Evolutionary conservation across 202 grass and related monocot species (phyloP).

Genomic region (Schoenoplectus tabernaemontani): DNA sequence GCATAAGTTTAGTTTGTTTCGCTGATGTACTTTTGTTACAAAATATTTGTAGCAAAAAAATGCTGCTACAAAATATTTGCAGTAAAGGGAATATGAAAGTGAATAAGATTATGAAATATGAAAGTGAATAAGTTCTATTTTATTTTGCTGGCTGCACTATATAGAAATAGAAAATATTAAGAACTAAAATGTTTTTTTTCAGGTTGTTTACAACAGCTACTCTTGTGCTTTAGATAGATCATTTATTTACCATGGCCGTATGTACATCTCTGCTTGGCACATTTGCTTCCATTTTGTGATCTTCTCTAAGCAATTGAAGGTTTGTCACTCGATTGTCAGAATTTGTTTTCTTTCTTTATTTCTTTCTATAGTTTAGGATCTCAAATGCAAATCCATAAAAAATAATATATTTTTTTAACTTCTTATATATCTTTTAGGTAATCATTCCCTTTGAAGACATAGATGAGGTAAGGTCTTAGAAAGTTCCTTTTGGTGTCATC

Average conservation of each 20-base stretch:
- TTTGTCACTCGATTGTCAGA: slow-evolving; percentile 22
- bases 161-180: not conserved
- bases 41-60: slow-evolving; percentile 8
- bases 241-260: slow-evolving; percentile 77
- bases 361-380: slow-evolving; percentile 3
- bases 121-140: not conserved
- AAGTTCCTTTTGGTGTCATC: not conserved
- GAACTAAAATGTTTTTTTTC: slow-evolving; percentile 14
- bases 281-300: slow-evolving; percentile 83
- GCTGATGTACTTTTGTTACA: not conserved
- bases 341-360: slow-evolving; percentile 17
- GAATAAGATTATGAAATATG: not conserved
- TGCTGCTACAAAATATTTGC: slow-evolving; percentile 12
- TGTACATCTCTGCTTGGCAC: slow-evolving; percentile 91
- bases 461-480: slow-evolving; percentile 49
- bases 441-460: slow-evolving; percentile 90
- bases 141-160: not conserved
- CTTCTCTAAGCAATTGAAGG: slow-evolving; percentile 91
- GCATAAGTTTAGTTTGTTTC: not conserved
- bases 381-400: slow-evolving; percentile 3
- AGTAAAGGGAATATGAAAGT: not conserved
- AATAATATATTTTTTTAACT: slow-evolving; percentile 20
- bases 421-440: slow-evolving; percentile 44
- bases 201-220: slow-evolving; percentile 76
- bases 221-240: slow-evolving; percentile 88